Evolutionary conservation across 2,329 filamentous ascomycete genomes (phyloP).

Genomic region (Fusarium caatingaense): DNA sequence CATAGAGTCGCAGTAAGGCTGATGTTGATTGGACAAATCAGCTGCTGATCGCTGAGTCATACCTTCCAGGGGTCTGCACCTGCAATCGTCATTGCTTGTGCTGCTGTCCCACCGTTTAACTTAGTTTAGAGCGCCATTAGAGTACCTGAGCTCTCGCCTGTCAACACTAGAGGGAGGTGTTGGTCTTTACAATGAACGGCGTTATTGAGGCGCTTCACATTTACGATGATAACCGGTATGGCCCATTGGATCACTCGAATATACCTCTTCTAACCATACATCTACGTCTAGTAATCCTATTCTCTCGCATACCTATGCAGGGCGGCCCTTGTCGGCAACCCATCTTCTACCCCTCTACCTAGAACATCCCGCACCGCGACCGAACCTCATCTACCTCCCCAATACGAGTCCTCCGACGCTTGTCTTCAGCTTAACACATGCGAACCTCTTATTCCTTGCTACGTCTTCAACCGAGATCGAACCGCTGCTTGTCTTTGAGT

Average conservation of each 20-base stretch:
- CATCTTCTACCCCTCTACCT: conserved; percentile 89
- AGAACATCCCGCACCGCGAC: conserved; percentile 81
- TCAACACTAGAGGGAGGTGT: conserved; percentile 44
- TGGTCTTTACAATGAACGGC: conserved; percentile 74
- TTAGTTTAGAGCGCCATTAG: neutral
- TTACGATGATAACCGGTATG: conserved; percentile 92
- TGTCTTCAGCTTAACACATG: conserved; percentile 88
- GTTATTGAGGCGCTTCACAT: conserved; percentile 96
- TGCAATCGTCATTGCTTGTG: conserved; percentile 49
- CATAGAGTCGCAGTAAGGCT: conserved; percentile 22
- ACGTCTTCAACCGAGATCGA: conserved; percentile 89
- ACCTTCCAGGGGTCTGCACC: neutral
- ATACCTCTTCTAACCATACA: conserved; percentile 38
- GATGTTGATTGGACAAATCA: conserved; percentile 38
- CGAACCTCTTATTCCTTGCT: conserved; percentile 85
- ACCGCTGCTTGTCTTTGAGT: conserved; percentile 90
- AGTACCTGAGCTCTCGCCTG: conserved; percentile 13
- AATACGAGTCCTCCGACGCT: conserved; percentile 86
- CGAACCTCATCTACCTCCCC: conserved; percentile 86
- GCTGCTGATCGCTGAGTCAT: conserved; percentile 45
- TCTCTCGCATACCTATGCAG: conserved; percentile 89
- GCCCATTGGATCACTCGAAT: neutral
- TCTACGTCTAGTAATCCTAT: conserved; percentile 73
- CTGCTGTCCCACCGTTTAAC: conserved; percentile 12
- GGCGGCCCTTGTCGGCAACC: conserved; percentile 79